Conservation (phyloP, 306 rosid species). For the Carpinus fangiana region DNA sequence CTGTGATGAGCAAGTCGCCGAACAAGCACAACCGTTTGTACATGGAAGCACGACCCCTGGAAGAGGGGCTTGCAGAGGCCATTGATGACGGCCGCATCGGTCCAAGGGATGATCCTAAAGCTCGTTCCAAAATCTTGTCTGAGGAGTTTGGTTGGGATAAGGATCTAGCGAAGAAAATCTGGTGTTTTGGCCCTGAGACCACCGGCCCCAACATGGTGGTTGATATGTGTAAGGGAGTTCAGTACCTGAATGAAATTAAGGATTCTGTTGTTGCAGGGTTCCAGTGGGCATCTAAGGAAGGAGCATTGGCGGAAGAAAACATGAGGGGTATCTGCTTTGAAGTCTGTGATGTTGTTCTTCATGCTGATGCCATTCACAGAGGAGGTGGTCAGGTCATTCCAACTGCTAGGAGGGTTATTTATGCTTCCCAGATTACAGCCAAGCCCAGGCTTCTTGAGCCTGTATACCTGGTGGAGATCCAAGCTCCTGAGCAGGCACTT, state of each 20-base stretch:
- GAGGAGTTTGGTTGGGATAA: conserved; percentile 81
- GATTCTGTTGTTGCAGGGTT: conserved; percentile 82
- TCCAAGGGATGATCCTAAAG: conserved; percentile 80
- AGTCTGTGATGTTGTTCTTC: conserved; percentile 77
- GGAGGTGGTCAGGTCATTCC: conserved; percentile 89
- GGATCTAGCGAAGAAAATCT: conserved; percentile 85
- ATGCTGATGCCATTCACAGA: conserved; percentile 81
- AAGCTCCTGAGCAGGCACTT: conserved; percentile 81
- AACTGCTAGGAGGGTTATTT: conserved; percentile 76
- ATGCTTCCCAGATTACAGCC: conserved; percentile 71
- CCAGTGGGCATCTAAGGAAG: conserved; percentile 91
- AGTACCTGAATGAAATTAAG: conserved; percentile 79
- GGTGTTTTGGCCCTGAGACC: conserved; percentile 92
- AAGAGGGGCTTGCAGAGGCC: conserved; percentile 75
- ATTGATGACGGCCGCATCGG: conserved; percentile 80
- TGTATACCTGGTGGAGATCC: conserved; percentile 77
- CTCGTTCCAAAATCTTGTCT: conserved; percentile 57
- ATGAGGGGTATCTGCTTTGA: conserved; percentile 82
- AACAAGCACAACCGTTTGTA: conserved; percentile 90
- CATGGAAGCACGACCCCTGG: conserved; percentile 70
- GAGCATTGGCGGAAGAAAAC: conserved; percentile 76
- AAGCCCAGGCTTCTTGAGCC: conserved; percentile 90
- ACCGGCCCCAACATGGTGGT: conserved; percentile 88
- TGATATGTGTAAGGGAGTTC: conserved; percentile 88
- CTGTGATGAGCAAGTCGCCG: conserved; percentile 95